phyloP scores from a whole-genome alignment of 306 rosid genomes.

The Malus asiatica region DNA sequence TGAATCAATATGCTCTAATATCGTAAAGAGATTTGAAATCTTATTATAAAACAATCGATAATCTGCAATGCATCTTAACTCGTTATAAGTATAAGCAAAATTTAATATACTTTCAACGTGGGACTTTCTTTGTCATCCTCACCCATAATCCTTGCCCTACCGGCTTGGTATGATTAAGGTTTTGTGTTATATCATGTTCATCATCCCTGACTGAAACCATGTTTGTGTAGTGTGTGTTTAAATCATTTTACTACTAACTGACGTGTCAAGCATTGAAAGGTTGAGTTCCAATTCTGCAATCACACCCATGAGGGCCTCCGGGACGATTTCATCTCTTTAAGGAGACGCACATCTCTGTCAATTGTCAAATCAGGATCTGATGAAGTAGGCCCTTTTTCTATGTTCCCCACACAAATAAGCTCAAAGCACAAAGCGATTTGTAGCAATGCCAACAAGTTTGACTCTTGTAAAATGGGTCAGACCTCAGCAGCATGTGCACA shows the following conservation, averaged over 20 bases:
- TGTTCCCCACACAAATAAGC: background rate
- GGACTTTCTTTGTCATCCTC: background rate
- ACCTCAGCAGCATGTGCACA: constrained; percentile 7
- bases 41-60: no score
- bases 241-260: background rate
- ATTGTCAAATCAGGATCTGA: background rate
- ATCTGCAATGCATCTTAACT: no score
- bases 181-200: background rate
- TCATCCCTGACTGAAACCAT: background rate
- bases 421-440: background rate
- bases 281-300: background rate
- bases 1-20: no score
- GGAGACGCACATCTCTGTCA: constrained; percentile 9
- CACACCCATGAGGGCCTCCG: background rate
- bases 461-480: background rate
- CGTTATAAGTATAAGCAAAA: no score
- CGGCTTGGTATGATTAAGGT: background rate
- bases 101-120: no score
- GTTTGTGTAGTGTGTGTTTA: background rate
- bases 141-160: background rate
- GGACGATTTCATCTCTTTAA: background rate
- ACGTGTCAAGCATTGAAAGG: background rate
- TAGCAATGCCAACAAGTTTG: background rate
- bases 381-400: background rate
- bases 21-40: no score